Evolutionary conservation across 2,329 filamentous ascomycete genomes (phyloP).

Genomic region (Ophiostoma populinum): DNA sequence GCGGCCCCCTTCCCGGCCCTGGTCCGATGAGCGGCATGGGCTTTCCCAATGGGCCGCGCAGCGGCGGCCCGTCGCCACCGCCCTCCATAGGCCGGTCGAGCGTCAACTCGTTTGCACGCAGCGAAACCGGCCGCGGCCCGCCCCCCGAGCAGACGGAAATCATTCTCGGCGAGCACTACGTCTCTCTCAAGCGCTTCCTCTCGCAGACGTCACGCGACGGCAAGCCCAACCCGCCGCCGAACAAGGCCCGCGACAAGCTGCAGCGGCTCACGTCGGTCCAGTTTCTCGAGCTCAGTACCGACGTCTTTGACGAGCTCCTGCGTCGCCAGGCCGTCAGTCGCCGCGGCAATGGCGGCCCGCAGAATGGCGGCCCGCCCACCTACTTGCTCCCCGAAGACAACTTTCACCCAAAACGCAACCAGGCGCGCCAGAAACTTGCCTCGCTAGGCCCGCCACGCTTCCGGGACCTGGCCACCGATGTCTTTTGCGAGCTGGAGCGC

Average conservation of each 20-base stretch:
- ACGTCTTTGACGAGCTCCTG: slow-evolving; percentile 89
- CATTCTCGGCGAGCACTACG: slow-evolving; percentile 64
- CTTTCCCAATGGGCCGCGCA: slow-evolving; percentile 35
- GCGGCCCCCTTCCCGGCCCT: slow-evolving; percentile 28
- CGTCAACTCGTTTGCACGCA: slow-evolving; percentile 49
- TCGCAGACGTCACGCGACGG: slow-evolving; percentile 55
- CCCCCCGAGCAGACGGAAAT: slow-evolving; percentile 42
- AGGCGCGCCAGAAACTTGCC: slow-evolving; percentile 88
- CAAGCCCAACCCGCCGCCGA: slow-evolving; percentile 55
- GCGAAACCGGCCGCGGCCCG: slow-evolving; percentile 44
- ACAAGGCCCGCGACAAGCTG: slow-evolving; percentile 87
- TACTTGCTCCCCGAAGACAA: slow-evolving; percentile 71
- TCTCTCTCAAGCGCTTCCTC: slow-evolving; percentile 60
- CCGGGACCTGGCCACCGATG: slow-evolving; percentile 81
- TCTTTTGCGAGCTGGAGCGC: slow-evolving; percentile 86
- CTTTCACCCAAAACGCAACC: slow-evolving; percentile 94
- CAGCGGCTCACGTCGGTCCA: slow-evolving; percentile 78
- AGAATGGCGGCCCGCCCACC: slow-evolving; percentile 37
- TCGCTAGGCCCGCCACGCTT: slow-evolving; percentile 78
- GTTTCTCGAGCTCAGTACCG: slow-evolving; percentile 93
- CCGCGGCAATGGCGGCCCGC: slow-evolving; percentile 32
- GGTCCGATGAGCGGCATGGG: slow-evolving; percentile 39
- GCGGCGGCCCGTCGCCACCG: slow-evolving; percentile 61
- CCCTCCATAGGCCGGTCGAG: slow-evolving; percentile 77
- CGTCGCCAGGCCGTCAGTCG: slow-evolving; percentile 58